Conservation (phyloP, 1,284 basidiomycete genomes). For the Ustilago curta region DNA sequence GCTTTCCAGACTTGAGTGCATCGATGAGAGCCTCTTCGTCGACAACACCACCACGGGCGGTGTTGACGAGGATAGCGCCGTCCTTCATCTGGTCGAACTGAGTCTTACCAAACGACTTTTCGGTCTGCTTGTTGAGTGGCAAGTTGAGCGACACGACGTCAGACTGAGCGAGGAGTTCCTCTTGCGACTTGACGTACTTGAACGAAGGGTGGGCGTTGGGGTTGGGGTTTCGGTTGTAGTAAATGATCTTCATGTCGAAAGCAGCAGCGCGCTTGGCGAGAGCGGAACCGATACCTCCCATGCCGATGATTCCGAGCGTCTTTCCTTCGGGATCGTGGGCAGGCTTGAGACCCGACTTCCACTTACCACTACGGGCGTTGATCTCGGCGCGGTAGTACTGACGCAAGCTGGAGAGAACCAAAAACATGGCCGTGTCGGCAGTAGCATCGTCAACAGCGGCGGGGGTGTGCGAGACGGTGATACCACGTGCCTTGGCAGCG, state of each 20-base stretch:
- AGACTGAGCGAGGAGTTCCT: slow-evolving; percentile 69
- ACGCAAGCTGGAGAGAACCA: slow-evolving; percentile 61
- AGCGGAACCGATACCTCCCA: slow-evolving; percentile 63
- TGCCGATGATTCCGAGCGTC: slow-evolving; percentile 62
- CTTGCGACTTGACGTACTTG: slow-evolving; percentile 63
- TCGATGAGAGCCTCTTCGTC: slow-evolving; percentile 69
- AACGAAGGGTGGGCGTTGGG: slow-evolving; percentile 39
- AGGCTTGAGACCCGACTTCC: slow-evolving; percentile 53
- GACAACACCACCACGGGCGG: slow-evolving; percentile 71
- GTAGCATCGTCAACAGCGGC: slow-evolving; percentile 63
- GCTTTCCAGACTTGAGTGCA: slow-evolving; percentile 48
- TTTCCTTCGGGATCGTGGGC: slow-evolving; percentile 60
- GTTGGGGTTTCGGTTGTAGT: slow-evolving; percentile 62
- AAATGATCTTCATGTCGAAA: slow-evolving; percentile 63
- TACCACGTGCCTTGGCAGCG: slow-evolving; percentile 52
- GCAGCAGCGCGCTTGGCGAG: slow-evolving; percentile 62
- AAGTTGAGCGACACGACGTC: slow-evolving; percentile 73
- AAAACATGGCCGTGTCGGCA: slow-evolving; percentile 63
- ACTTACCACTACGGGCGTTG: slow-evolving; percentile 50
- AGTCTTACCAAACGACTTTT: slow-evolving; percentile 67
- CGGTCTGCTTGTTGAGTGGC: slow-evolving; percentile 71
- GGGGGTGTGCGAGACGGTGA: slow-evolving; percentile 64
- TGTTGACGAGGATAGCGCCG: slow-evolving; percentile 71
- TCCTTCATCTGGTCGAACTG: slow-evolving; percentile 70
- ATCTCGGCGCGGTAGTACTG: slow-evolving; percentile 61